Base-by-base conservation (phyloP, 306 rosid species). In the Delonix regia region DNA sequence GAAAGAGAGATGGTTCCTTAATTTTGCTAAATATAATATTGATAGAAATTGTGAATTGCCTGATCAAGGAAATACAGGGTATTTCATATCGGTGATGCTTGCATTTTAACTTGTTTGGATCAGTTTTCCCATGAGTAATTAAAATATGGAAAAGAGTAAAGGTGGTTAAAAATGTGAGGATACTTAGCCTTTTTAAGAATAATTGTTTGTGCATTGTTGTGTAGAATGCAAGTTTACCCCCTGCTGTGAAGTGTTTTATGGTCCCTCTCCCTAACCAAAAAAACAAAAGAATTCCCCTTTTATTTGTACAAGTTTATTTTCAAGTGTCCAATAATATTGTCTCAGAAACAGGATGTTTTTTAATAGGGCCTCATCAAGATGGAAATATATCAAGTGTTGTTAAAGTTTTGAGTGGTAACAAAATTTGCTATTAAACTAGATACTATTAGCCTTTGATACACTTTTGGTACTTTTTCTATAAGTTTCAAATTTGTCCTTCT, bases 251-350 rank as follows among this genome's bases (percentile, higher is more conserved):
- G 38, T 74, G 36, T 48, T 52, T 52, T 53, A 14, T 30, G 33
- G 33, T 7, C 41, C 41, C 6, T 52, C 42, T 21, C 4, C 47
- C 47, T 14, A 9, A 3, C 47, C 47, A 30, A 30, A 30, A 30
- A 30, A 1, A 30, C 47, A 9, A 42, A 42, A 45, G 3, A 16
- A 30, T 9, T 19, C 18, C 12, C 6, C 4, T 27, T 24, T 3
- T 68, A 69, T 12, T 68, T 19, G 19, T 53, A 19, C 0, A 53
- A 8, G 10, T 19, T 19, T 53, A 53, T 22, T 15, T 19, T 25
- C 13, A 16, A 48, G 1, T 36, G 53, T 71, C 18, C 13, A 71
- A 71, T 27, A 71, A 71, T 19, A 57, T 69, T 81, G 85, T 81
- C 53, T 49, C 34, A 69, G 56, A 59, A 69, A 24, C 69, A 33